These are phyloP conservation scores for Sutorius eximius DNA, from an alignment of 1,284 basidiomycete genomes.

Conservation along the genomic window DNA sequence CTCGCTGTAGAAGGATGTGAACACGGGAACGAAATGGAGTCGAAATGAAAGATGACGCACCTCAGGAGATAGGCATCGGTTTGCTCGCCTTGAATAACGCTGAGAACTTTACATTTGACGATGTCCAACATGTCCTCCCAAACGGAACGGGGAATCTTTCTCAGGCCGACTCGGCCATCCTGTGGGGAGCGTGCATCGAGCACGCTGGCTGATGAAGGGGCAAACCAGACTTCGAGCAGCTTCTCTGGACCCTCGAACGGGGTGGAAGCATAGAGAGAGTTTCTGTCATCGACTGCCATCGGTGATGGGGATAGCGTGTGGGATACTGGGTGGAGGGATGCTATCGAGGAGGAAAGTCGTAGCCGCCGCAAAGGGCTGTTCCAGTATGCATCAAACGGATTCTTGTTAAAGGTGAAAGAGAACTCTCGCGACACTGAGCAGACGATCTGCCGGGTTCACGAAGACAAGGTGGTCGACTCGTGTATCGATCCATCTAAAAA, in stretches of 20 bases:
- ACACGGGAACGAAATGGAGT: slow-evolving; percentile 5
- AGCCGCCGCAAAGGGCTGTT: slow-evolving; percentile 40
- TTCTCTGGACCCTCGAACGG: slow-evolving; percentile 94
- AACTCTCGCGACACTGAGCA: slow-evolving; percentile 22
- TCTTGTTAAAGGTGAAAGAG: slow-evolving; percentile 12
- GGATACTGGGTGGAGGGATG: slow-evolving; percentile 36
- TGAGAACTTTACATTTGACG: slow-evolving; percentile 96
- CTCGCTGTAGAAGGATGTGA: slow-evolving; percentile 62
- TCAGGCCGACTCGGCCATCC: slow-evolving; percentile 63
- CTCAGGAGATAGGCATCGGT: slow-evolving; percentile 96
- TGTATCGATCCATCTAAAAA: slow-evolving; percentile 11
- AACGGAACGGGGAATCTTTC: slow-evolving; percentile 70
- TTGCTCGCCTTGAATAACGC: slow-evolving; percentile 82
- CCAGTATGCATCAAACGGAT: slow-evolving; percentile 60
- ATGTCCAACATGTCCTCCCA: slow-evolving; percentile 99
- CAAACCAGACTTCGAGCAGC: slow-evolving; percentile 97
- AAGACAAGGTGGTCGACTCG: slow-evolving; percentile 14
- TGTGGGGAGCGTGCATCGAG: slow-evolving; percentile 43
- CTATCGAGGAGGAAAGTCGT: slow-evolving; percentile 54
- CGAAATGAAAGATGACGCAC: slow-evolving; percentile 46
- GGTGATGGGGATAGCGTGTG: slow-evolving; percentile 3
- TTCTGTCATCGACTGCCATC: slow-evolving; percentile 39
- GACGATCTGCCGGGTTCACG: slow-evolving; percentile 17
- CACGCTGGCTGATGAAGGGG: slow-evolving; percentile 67
- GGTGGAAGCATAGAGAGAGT: slow-evolving; percentile 40